Evolutionary conservation across 2,329 filamentous ascomycete genomes (phyloP).

Genomic region (Phyllosticta capitalensis): DNA sequence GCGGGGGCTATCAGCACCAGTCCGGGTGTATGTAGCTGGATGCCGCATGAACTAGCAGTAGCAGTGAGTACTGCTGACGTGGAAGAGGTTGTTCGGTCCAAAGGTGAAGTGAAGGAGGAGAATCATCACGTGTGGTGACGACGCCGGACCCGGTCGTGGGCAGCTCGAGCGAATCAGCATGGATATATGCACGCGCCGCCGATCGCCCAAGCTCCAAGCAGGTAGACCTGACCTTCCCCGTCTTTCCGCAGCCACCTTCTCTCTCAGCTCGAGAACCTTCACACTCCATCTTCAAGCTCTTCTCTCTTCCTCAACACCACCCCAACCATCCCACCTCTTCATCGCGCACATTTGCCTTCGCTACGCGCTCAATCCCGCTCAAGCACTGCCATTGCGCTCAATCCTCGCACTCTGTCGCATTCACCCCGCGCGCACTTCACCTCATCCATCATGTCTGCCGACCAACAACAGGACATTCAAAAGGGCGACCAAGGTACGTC

Average conservation of each 20-base stretch:
- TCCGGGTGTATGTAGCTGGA: not conserved
- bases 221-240: constrained; percentile 1
- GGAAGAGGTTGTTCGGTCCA: not conserved
- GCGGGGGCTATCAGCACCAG: not conserved
- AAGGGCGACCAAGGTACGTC: constrained; percentile 12
- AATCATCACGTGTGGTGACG: not conserved
- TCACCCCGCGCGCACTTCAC: not conserved
- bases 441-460: constrained; percentile 7
- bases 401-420: not conserved
- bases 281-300: not conserved
- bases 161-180: not conserved
- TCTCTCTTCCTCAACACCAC: not conserved
- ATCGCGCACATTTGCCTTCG: not conserved
- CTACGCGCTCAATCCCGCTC: not conserved
- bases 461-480: constrained; percentile 8
- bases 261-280: constrained; percentile 2
- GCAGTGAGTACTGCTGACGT: not conserved
- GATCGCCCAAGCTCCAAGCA: constrained; percentile 8
- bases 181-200: not conserved
- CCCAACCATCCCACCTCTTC: not conserved
- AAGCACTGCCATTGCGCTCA: not conserved
- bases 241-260: constrained; percentile 6
- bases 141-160: not conserved
- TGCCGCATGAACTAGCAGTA: not conserved
- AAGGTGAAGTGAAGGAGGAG: not conserved